Base-by-base conservation (phyloP, 371 early-diverging fungal species). In the Syncephalastrum monosporum region DNA sequence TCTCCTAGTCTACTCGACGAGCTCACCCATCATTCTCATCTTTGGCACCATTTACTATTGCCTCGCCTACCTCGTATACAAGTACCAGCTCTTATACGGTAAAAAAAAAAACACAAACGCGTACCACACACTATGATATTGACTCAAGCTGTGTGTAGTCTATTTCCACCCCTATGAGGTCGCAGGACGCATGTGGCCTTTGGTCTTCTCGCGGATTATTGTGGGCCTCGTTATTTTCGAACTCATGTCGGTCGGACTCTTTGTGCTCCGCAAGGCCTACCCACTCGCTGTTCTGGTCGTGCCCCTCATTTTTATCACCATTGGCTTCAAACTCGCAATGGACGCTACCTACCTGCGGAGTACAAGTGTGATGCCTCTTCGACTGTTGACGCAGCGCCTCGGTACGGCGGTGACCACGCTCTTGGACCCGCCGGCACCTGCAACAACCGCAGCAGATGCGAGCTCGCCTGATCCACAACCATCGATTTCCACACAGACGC, bases 101-200 rank as follows among this genome's bases (percentile, higher is more conserved):
- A 71, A 43, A 38, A 19, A 15, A 71, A 43, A 38, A 19, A 15
- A 3, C 17, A 49, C 25, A 43, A 23, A 14, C 29, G 3, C 12
- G 14, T 3, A 7, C 38, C 7, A 33, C 38, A 33, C 2, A 12
- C 10, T 2, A 1, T 10, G 38, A 33, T 15, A 33, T 33, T 53
- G 7, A 13, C 19, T 23, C 27, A 29, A 43, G 24, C 16, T 56
- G 1, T 38, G 2, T 50, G 10, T 57, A 77, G 80, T 92, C 15
- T 91, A 91, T 59, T 84, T 90, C 50, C 89, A 89, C 47, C 81
- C 83, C 4, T 94, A 89, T 59, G 94, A 94, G 69, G 83, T 91
- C 1, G 83, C 85, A 5, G 94, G 93, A 15, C 79, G 84, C 63
- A 81, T 82, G 61, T 89, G 89, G 77, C 91, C 92, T 15, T 61